Percentiles rank a stretch among this genome's conserved stretches.
phyloP scores from a whole-genome alignment of 306 rosid species.

The Albizia julibrissin region DNA sequence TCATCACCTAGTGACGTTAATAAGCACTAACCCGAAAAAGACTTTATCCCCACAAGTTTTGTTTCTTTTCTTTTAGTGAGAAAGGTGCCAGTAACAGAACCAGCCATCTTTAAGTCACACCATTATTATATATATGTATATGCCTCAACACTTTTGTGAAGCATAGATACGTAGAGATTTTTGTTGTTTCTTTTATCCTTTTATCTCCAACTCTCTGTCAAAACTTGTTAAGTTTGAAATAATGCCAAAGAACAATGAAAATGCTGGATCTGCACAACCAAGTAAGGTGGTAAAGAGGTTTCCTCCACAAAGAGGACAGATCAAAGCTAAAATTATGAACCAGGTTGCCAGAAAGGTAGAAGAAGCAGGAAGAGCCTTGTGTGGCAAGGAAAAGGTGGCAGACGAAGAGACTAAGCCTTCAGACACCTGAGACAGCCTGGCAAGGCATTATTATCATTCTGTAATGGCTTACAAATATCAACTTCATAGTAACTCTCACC shows the following conservation, averaged over 20 bases:
- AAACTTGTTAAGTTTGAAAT: slow-evolving; percentile 11
- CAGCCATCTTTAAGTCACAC: slow-evolving; percentile 15
- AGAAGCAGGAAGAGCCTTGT: slow-evolving; percentile 35
- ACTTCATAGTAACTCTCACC: slow-evolving; percentile 6
- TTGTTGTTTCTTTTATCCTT: background rate
- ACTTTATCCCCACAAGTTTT: background rate
- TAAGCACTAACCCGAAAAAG: slow-evolving; percentile 21
- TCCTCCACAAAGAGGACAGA: slow-evolving; percentile 64
- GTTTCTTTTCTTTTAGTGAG: background rate
- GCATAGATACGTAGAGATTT: slow-evolving; percentile 6
- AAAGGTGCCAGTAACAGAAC: slow-evolving; percentile 1
- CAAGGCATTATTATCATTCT: background rate
- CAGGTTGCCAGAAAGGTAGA: slow-evolving; percentile 33
- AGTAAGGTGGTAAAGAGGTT: slow-evolving; percentile 33
- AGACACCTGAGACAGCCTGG: slow-evolving; percentile 3
- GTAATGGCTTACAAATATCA: background rate
- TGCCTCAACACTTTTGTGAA: background rate
- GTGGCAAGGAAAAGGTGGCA: slow-evolving; percentile 39
- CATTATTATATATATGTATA: background rate
- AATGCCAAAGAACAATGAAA: slow-evolving; percentile 30
- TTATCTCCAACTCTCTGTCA: background rate
- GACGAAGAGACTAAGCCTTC: slow-evolving; percentile 31
- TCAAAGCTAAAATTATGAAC: slow-evolving; percentile 47
- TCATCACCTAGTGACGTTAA: background rate
- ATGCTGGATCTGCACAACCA: slow-evolving; percentile 19